A percentile compares a stretch with the other conserved stretches of the same genome.
These are phyloP conservation scores for Quercus lobata DNA, from an alignment of 331 rosid genomes.

Conservation along the genomic window DNA sequence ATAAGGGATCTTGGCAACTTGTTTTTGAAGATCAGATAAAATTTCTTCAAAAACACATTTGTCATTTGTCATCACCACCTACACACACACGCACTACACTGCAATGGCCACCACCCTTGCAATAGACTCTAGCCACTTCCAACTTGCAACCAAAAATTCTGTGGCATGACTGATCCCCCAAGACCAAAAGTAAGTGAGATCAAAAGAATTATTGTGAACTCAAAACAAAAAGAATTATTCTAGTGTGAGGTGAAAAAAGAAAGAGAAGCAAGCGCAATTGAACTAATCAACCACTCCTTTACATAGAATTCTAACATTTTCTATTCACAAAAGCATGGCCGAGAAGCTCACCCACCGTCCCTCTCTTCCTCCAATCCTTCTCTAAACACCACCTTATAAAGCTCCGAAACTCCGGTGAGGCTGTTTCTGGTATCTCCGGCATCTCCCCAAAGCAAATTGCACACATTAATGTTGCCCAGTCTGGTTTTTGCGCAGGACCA, in stretches of 20 bases:
- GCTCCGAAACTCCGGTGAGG: conserved; percentile 36
- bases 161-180: not conserved
- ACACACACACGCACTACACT: too few species aligned
- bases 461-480: conserved; percentile 60
- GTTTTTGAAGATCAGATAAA: too few species aligned
- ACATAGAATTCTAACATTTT: not conserved
- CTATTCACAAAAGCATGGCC: conserved; percentile 43
- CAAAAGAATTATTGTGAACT: not conserved
- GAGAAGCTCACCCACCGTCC: conserved; percentile 53
- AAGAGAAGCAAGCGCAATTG: conserved; percentile 3
- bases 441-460: conserved; percentile 54
- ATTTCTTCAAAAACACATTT: too few species aligned
- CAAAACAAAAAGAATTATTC: not conserved
- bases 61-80: too few species aligned
- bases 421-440: conserved; percentile 48
- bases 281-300: not conserved
- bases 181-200: not conserved
- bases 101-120: not conserved
- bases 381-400: conserved; percentile 56
- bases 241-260: not conserved
- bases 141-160: not conserved
- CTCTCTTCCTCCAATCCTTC: conserved; percentile 76
- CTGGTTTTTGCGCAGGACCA: conserved; percentile 41
- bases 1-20: too few species aligned
- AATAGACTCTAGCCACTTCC: not conserved